phyloP scores from a whole-genome alignment of 768 basidiomycete genomes.

The Podaxis sp. region DNA sequence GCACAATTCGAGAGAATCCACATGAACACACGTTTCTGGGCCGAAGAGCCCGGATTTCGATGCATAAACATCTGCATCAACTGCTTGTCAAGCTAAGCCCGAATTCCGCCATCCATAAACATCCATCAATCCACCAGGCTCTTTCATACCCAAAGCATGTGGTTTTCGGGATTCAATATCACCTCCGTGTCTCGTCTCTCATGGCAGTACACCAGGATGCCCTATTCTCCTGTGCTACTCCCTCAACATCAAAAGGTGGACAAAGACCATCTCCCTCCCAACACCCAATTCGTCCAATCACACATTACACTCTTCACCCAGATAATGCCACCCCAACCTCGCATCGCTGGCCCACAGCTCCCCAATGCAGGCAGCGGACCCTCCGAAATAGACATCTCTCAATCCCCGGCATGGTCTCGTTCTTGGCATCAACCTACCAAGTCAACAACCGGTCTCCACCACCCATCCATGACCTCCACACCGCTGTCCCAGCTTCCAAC shows the following conservation, averaged over 20 bases:
- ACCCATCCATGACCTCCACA: slow-evolving; percentile 26
- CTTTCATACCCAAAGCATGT: slow-evolving; percentile 23
- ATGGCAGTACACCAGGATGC: slow-evolving; percentile 43
- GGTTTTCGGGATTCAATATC: slow-evolving; percentile 23
- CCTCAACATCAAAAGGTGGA: slow-evolving; percentile 23
- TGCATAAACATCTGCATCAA: slow-evolving; percentile 91
- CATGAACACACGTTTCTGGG: slow-evolving; percentile 71
- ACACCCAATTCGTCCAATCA: slow-evolving; percentile 34
- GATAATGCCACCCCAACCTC: slow-evolving; percentile 16
- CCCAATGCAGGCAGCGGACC: slow-evolving; percentile 18
- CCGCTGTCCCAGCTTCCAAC: slow-evolving; percentile 22
- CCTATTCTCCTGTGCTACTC: slow-evolving; percentile 36
- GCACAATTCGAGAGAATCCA: background rate
- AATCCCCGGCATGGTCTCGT: slow-evolving; percentile 64
- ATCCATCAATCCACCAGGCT: slow-evolving; percentile 28
- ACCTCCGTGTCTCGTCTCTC: slow-evolving; percentile 44
- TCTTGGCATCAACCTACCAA: slow-evolving; percentile 51
- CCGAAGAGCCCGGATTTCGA: slow-evolving; percentile 69
- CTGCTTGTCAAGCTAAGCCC: slow-evolving; percentile 83
- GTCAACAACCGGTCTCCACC: slow-evolving; percentile 14
- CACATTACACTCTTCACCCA: slow-evolving; percentile 25
- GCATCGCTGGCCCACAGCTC: slow-evolving; percentile 18
- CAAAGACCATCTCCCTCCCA: slow-evolving; percentile 47
- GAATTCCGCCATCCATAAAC: no score
- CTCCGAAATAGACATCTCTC: slow-evolving; percentile 55